Percentiles rank a stretch among this genome's conserved stretches.
These are phyloP conservation scores for Fusarium sambucinum DNA, from an alignment of 2,329 filamentous ascomycete species.

Conservation along the genomic window DNA sequence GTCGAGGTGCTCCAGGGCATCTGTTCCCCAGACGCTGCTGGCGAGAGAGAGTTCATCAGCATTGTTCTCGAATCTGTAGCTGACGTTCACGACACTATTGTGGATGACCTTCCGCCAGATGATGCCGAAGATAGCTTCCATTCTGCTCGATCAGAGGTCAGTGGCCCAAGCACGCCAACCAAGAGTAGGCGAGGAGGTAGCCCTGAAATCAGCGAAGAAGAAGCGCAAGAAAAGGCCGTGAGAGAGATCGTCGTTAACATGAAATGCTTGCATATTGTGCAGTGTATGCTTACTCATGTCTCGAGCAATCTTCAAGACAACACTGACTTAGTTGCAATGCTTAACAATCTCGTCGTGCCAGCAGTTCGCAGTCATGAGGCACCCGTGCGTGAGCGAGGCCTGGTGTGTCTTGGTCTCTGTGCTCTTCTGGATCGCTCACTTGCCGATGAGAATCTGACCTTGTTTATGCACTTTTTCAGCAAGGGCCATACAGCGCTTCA, in stretches of 20 bases:
- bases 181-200: constrained; percentile 59
- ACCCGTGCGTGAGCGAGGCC: constrained; percentile 88
- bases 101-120: constrained; percentile 72
- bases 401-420: constrained; percentile 90
- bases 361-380: constrained; percentile 94
- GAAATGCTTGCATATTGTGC: constrained; percentile 96
- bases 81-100: constrained; percentile 95
- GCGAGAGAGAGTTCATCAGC: constrained; percentile 85
- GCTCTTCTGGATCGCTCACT: constrained; percentile 91
- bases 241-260: constrained; percentile 96
- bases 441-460: constrained; percentile 88
- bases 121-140: constrained; percentile 83
- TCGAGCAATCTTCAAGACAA: constrained; percentile 89
- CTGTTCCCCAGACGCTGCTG: constrained; percentile 78
- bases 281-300: constrained; percentile 97
- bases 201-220: constrained; percentile 69
- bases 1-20: constrained; percentile 85
- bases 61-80: constrained; percentile 93
- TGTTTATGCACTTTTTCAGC: constrained; percentile 96
- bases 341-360: constrained; percentile 96
- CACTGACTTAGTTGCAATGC: constrained; percentile 92
- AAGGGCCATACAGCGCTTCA: constrained; percentile 93
- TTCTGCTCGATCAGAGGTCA: constrained; percentile 88
- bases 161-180: constrained; percentile 70
- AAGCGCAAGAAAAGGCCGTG: constrained; percentile 79